A percentile compares a stretch with the other conserved stretches of the same genome.
These are phyloP conservation scores for Cryphonectria naterciae DNA, from an alignment of 2,329 filamentous ascomycete genomes.

Conservation along the genomic window DNA sequence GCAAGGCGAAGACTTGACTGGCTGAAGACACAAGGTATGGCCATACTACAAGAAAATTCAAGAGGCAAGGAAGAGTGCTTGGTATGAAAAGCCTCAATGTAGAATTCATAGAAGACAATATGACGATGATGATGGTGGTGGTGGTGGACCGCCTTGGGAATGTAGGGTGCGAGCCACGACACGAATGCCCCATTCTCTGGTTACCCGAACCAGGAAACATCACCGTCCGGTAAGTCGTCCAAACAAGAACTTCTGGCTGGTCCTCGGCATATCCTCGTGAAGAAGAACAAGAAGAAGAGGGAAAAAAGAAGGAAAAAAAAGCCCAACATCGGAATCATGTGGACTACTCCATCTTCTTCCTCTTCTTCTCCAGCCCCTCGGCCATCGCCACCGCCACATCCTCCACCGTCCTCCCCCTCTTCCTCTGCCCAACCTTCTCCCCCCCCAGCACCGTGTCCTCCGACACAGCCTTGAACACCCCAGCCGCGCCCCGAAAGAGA, in stretches of 20 bases:
- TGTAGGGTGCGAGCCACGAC: too few relatives aligned
- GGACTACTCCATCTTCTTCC: conserved; percentile 32
- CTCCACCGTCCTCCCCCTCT: conserved; percentile 39
- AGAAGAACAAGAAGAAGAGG: not conserved
- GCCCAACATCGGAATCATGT: too few relatives aligned
- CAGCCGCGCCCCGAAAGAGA: conserved; percentile 63
- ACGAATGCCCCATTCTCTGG: too few relatives aligned
- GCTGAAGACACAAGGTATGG: not conserved
- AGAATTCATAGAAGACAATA: not conserved
- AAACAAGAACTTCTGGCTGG: not conserved
- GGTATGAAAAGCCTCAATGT: not conserved
- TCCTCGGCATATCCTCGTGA: not conserved
- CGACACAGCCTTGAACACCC: conserved; percentile 64
- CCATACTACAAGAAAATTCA: not conserved
- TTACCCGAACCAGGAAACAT: not conserved
- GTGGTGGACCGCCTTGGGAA: too few relatives aligned
- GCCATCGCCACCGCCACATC: conserved; percentile 57
- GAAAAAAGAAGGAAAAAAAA: too few relatives aligned
- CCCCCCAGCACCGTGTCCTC: conserved; percentile 63
- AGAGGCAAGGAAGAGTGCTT: not conserved
- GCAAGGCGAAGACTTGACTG: too few relatives aligned
- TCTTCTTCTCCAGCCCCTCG: conserved; percentile 45
- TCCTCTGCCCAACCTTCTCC: conserved; percentile 30
- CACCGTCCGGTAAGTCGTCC: not conserved
- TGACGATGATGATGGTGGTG: not conserved